Percentiles rank a stretch among this genome's conserved stretches.
Evolutionary conservation across 2,329 filamentous ascomycete genomes (phyloP).

Genomic region (Alternaria brassicae): DNA sequence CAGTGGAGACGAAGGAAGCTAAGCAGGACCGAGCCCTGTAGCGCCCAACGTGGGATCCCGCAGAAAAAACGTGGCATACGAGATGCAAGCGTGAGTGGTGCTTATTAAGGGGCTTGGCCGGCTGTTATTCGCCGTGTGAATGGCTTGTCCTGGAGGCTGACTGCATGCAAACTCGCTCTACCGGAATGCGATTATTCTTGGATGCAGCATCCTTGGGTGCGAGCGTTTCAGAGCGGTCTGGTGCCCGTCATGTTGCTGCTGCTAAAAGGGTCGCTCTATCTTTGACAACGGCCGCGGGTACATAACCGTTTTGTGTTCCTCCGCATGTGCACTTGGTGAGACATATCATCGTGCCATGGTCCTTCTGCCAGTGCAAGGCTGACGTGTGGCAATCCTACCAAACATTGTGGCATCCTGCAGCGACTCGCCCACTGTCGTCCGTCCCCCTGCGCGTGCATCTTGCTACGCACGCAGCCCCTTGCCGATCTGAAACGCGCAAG

Average conservation of each 20-base stretch:
- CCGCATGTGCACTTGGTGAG: neutral
- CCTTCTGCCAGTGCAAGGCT: slow-evolving; percentile 12
- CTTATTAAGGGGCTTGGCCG: neutral
- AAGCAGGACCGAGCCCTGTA: slow-evolving; percentile 9
- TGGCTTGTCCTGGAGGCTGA: slow-evolving; percentile 10
- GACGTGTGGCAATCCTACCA: neutral
- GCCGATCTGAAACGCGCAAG: slow-evolving; percentile 36
- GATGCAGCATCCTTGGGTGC: slow-evolving; percentile 23
- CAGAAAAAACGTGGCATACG: slow-evolving; percentile 16
- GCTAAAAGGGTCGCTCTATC: slow-evolving; percentile 17
- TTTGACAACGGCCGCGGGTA: neutral
- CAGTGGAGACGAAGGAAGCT: neutral
- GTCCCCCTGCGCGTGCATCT: slow-evolving; percentile 26
- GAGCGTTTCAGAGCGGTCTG: slow-evolving; percentile 22
- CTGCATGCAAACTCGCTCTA: slow-evolving; percentile 22
- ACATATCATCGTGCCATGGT: neutral
- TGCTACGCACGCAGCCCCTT: slow-evolving; percentile 31
- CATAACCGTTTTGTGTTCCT: neutral
- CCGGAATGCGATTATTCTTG: slow-evolving; percentile 24
- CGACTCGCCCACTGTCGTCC: neutral
- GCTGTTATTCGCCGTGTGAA: neutral
- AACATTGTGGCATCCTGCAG: slow-evolving; percentile 8
- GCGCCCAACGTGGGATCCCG: slow-evolving; percentile 17
- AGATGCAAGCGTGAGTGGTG: slow-evolving; percentile 12
- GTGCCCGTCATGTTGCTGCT: neutral